These are phyloP conservation scores for Mariannaea elegans DNA, from an alignment of 2,329 filamentous ascomycete genomes.

Conservation along the genomic window DNA sequence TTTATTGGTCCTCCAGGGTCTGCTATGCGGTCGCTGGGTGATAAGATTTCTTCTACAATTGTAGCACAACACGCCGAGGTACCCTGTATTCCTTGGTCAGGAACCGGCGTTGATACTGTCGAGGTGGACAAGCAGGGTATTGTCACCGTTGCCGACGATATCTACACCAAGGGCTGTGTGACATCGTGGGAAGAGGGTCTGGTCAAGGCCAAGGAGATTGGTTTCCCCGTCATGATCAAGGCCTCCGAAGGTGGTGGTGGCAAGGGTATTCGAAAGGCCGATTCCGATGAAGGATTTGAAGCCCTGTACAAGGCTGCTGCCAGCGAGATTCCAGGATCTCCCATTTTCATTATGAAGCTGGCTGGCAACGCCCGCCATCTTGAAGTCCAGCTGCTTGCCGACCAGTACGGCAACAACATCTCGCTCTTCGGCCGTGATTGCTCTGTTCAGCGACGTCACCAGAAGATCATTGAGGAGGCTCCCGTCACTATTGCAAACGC, in stretches of 20 bases:
- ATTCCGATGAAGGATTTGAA: conserved; percentile 84
- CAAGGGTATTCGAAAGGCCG: conserved; percentile 98
- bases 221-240: conserved; percentile 99
- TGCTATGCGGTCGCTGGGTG: conserved; percentile 97
- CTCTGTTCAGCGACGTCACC: conserved; percentile 96
- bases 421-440: conserved; percentile 98
- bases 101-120: conserved; percentile 87
- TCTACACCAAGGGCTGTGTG: conserved; percentile 93
- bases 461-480: conserved; percentile 99
- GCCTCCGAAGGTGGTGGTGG: conserved; percentile 99
- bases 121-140: conserved; percentile 82
- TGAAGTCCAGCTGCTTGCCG: conserved; percentile 95
- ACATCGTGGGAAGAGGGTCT: conserved; percentile 90
- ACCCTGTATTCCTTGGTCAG: conserved; percentile 99
- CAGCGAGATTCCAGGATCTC: conserved; percentile 96
- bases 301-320: conserved; percentile 93
- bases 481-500: conserved; percentile 95
- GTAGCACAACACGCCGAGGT: conserved; percentile 97
- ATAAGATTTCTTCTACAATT: conserved; percentile 99
- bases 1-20: conserved; percentile 98
- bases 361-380: conserved; percentile 95
- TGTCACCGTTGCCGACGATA: conserved; percentile 86
- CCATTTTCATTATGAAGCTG: conserved; percentile 99
- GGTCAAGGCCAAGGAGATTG: conserved; percentile 85
- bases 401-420: conserved; percentile 99